Evolutionary conservation across 164 flowering plant genomes (phyloP), one percentile per base, ranked within the genome.

Genomic region (Liquidambar formosana): DNA sequence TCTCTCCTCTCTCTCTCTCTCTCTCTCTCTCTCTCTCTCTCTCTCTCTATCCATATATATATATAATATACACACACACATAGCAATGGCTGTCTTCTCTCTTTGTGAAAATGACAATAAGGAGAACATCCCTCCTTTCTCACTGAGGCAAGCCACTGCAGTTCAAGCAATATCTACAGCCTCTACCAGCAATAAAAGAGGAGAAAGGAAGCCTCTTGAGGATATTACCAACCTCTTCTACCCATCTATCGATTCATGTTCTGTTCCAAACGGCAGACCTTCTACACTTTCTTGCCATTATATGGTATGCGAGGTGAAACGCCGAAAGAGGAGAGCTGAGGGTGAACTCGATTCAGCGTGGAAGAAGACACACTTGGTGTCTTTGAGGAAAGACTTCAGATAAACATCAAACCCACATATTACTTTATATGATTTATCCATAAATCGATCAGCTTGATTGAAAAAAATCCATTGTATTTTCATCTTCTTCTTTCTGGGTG

Each of bases 111-210:
- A 49, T 45, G 64, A 63, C 3, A 65, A 75, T 73, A 69, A 75
- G 15, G 78, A 74, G 57, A 78, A 72, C 65, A 45, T 64, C 44
- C 62, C 71, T 51, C 70, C 74, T 65, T 56, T 66, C 56, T 56
- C 76, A 49, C 16, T 71, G 60, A 51, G 43, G 44, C 44, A 28
- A 22, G 47, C 51, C 22, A 18, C 49, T 28, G 12, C 53, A 10
- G 51, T 49, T 59, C 23, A 18, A 2, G 23, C 33, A 14, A 33
- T 22, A 22, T 11, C 45, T 27, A 43, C 41, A 16, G 11, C 25
- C 27, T 1, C 26, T 10, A 8, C 15, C 45, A 38, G 8, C 16
- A 51, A 59, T 5, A 25, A 8, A 43, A 25, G 45, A 66, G 66
- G 61, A 52, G 4, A 6, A 28, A 60, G 75, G 59, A 26, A 51